A percentile compares a stretch with the other conserved stretches of the same genome.
These are phyloP conservation scores for Plasmodium ovale DNA, from an alignment of 169 alveolate genomes.

Conservation along the genomic window DNA sequence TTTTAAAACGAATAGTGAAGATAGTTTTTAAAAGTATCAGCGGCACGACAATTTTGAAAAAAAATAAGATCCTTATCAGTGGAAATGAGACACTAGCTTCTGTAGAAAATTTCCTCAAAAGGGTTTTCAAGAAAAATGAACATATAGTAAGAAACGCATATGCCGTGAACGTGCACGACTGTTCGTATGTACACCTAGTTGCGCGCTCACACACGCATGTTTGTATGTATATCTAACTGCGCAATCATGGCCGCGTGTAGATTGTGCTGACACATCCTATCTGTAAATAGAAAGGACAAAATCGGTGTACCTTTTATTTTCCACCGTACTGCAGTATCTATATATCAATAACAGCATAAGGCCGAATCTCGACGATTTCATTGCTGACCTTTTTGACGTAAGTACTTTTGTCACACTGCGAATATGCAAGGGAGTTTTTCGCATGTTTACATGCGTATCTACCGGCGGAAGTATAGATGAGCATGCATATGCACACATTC, in stretches of 20 bases:
- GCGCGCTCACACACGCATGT: neutral
- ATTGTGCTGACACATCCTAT: neutral
- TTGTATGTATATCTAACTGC: too few relatives aligned
- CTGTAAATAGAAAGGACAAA: neutral
- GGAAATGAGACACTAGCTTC: constrained; percentile 62
- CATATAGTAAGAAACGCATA: constrained; percentile 54
- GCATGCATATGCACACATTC: neutral
- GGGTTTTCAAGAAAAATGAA: constrained; percentile 34
- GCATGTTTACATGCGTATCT: neutral
- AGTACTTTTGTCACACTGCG: too few relatives aligned
- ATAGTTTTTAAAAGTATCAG: constrained; percentile 46
- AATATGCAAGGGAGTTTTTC: too few relatives aligned
- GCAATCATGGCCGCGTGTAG: too few relatives aligned
- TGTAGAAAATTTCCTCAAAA: constrained; percentile 30
- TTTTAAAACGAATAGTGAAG: constrained; percentile 22
- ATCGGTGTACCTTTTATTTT: neutral
- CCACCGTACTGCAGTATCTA: constrained; percentile 27
- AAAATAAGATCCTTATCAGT: constrained; percentile 41
- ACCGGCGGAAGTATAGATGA: neutral
- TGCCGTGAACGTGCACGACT: neutral
- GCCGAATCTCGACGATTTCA: constrained; percentile 60
- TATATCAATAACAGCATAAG: constrained; percentile 37
- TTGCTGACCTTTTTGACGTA: constrained; percentile 48
- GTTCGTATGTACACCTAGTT: neutral
- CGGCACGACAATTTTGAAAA: constrained; percentile 53